Conservation (phyloP, 805 yeast species). For the Pichia nanzhaoensis region DNA sequence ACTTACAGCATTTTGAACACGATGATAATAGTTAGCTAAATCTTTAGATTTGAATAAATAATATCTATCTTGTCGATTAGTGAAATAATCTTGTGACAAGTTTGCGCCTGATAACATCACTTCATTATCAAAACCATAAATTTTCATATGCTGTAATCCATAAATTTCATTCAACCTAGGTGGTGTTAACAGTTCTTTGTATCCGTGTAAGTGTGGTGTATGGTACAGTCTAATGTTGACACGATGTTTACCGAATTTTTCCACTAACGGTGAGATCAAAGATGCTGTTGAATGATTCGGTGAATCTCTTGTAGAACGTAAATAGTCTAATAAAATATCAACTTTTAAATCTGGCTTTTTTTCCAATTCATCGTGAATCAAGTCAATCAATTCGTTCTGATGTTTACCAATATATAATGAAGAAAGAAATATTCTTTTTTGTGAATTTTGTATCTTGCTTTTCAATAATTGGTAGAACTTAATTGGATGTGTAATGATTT, state of each 20-base stretch:
- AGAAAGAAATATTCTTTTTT: conserved; percentile 67
- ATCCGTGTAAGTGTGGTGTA: conserved; percentile 76
- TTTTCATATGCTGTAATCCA: conserved; percentile 96
- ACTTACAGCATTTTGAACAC: conserved; percentile 63
- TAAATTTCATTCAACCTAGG: conserved; percentile 82
- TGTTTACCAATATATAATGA: conserved; percentile 81
- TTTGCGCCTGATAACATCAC: conserved; percentile 88
- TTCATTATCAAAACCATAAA: conserved; percentile 91
- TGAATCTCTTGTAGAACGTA: conserved; percentile 89
- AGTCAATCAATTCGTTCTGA: conserved; percentile 67
- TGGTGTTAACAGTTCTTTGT: conserved; percentile 62
- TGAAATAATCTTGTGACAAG: conserved; percentile 83
- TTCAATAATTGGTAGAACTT: conserved; percentile 67
- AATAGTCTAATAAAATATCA: conserved; percentile 73
- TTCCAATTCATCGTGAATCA: conserved; percentile 53
- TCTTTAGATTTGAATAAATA: conserved; percentile 54
- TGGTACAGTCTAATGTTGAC: conserved; percentile 81
- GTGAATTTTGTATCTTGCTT: conserved; percentile 53
- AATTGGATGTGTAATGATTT: conserved; percentile 56
- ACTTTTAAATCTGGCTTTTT: conserved; percentile 59
- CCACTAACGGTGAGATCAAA: conserved; percentile 58
- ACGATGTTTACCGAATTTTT: conserved; percentile 54
- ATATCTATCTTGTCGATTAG: conserved; percentile 92
- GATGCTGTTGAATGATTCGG: conserved; percentile 76
- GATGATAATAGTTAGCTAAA: conserved; percentile 67